Base-by-base conservation (phyloP, 1,284 basidiomycete genomes). In the Hemileia vastatrix region DNA sequence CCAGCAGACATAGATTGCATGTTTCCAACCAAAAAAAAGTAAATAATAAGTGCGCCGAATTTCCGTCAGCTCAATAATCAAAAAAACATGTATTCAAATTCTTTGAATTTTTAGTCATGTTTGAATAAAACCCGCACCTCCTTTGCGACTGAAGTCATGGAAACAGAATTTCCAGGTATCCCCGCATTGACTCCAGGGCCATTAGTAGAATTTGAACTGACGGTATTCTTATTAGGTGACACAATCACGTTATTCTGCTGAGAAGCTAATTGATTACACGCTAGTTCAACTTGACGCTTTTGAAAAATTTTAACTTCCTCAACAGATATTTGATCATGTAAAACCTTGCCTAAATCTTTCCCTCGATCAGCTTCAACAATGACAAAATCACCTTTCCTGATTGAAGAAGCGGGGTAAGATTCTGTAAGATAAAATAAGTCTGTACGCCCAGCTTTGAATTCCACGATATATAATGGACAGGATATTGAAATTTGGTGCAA, bases 341-440 rank as follows among this genome's bases (percentile, higher is more conserved):
- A 51, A 64, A 95, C 86, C 72, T 87, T 90, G 33, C 92, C 92
- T 52, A 96, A 74, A 77, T 96, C 93, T 75, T 87, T 89, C 18
- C 94, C 94, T 23, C 94, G 82, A 76, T 97, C 94, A 6, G 92
- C 94, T 77, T 97, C 94, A 15, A 97, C 94, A 67, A 97, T 91
- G 61, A 97, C 94, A 48, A 93, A 78, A 74, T 97, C 94, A 2
- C 90, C 93, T 15, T 85, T 83, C 13, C 82, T 81, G 63, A 91
- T 82, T 68, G 63, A 13, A 15, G 52, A 53, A 6, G 19, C 65
- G 60, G 49, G 43, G n/a, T n/a, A n/a, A 18, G 83, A 78, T 70
- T 90, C 86, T 2, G 84, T 85, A 68, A 86, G 82, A 77, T 94
- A 97, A 77, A 91, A 95, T 33, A 98, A 79, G 76, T 97, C 94